Evolutionary conservation across 768 basidiomycete genomes (phyloP), one percentile per base, ranked within the genome.

Genomic region (Hemileccinum impolitum): DNA sequence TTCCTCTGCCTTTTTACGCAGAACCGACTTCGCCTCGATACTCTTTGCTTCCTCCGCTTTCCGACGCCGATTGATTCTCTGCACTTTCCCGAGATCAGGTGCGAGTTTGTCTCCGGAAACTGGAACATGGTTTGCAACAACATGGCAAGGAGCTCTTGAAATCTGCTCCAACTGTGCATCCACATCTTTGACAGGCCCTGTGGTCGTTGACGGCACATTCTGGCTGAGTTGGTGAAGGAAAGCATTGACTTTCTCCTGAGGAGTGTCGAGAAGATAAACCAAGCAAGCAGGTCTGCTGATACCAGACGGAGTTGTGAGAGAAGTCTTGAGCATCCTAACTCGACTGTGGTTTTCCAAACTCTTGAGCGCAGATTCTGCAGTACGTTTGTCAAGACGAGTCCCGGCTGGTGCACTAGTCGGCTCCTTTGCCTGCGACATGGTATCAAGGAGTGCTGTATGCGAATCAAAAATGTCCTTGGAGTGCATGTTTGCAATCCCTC

Each of bases 321-420:
- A 74, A 3, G 89, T 88, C 54, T 77, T 85, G 26, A 91, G 68
- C 58, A 82, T 75, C 63, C 82, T 91, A 51, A 94, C 68, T 53
- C 82, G 78, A 8, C 84, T 84, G 26, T 78, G 80, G 35, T 68
- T 73, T 65, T 87, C 84, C 61, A 94, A 65, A 19, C 66, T 77
- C 51, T 77, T 75, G 44, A 90, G 68, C 0, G 84, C 81, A 6
- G 75, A 65, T 23, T 73, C 75, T 25, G 83, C 77, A 1, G 90
- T 90, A 12, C 87, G 77, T 63, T 85, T 87, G 61, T 93, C 90
- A 12, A 84, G 75, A 47, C 76, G 79, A 31, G 84, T 80, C 9
- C 86, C 87, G 13, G 70, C 67, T 18, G 85, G 84, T 5, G 81
- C 81, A 57, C 88, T 91, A 0, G 85, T 80, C 1, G 83, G 72